Evolutionary conservation across 306 rosid genomes (phyloP), one percentile per base, ranked within the genome.

Genomic region (Gleditsia sinensis): DNA sequence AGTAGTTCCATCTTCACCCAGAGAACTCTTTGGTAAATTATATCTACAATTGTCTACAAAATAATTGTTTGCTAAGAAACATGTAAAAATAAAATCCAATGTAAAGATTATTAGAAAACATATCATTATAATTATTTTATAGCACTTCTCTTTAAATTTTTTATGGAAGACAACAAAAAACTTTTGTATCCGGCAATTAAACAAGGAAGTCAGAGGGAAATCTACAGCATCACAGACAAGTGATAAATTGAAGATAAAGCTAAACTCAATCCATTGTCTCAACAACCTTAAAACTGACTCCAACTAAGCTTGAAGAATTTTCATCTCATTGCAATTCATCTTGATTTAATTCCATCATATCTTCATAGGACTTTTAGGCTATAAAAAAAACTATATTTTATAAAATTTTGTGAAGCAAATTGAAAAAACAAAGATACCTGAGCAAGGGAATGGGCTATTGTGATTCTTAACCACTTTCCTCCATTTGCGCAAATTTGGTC

Each of bases 371-470:
- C 0, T n/a, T 57, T 28, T 16, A 27, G 24, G 28, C 21, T 7
- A 57, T 27, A 5, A 28, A 27, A 28, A 20, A 56, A 5, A 14
- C 2, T 6, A n/a, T 28, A 57, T 57, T 30, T 28, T 56, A 7
- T 57, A 14, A 61, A 19, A 1, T 61, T 34, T 59, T n/a, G 25
- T 1, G 59, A 46, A 36, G 10, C 46, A 48, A 30, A 48, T 34
- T 34, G n/a, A 36, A 39, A 61, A 61, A 60, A 57, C 25, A 27
- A 17, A 17, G 30, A 68, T 68, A 50, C 57, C 58, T 67, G 72
- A 67, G 42, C 17, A 67, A 9, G 23, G 17, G n/a, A 67, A 32
- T 32, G 42, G 59, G 33, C 32, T 50, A 30, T 46, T 40, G 30
- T 17, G 34, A 12, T 34, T 62, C 34, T 20, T 21, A 36, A 13